A percentile compares a stretch with the other conserved stretches of the same genome.
Evolutionary conservation across 2,329 filamentous ascomycete species (phyloP).

Genomic region (Canariomyces notabilis): DNA sequence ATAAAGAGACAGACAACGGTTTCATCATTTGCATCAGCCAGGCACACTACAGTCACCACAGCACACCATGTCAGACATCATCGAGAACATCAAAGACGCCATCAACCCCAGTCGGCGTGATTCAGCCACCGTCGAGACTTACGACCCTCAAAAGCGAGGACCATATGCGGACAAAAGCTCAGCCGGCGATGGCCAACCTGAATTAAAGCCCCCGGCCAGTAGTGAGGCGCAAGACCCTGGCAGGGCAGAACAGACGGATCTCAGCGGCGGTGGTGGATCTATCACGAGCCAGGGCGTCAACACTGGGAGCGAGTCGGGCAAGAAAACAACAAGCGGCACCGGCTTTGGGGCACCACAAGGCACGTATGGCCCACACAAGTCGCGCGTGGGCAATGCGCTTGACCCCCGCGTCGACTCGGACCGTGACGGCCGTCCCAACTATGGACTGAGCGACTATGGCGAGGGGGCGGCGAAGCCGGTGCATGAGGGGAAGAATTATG

Average conservation of each 20-base stretch:
- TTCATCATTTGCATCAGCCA: too few species aligned
- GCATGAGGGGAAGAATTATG: slow-evolving; percentile 11
- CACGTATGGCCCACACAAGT: slow-evolving; percentile 14
- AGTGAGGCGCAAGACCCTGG: slow-evolving; percentile 5
- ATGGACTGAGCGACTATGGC: slow-evolving; percentile 5
- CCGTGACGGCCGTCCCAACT: slow-evolving; percentile 2
- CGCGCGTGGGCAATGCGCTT: slow-evolving; percentile 12
- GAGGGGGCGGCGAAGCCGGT: slow-evolving; percentile 9
- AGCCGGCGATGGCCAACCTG: neutral
- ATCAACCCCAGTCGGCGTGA: slow-evolving; percentile 22
- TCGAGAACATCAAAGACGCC: slow-evolving; percentile 22
- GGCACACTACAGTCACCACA: neutral
- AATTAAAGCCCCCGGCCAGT: neutral
- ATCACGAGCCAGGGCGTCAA: neutral
- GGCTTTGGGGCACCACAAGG: slow-evolving; percentile 10
- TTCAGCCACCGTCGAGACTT: slow-evolving; percentile 18
- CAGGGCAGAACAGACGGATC: slow-evolving; percentile 7
- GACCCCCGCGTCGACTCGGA: slow-evolving; percentile 11
- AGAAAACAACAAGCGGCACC: slow-evolving; percentile 3
- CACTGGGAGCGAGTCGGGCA: neutral
- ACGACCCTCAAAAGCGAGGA: slow-evolving; percentile 20
- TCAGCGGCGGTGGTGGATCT: slow-evolving; percentile 2
- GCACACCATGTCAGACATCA: slow-evolving; percentile 22
- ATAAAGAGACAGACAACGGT: too few species aligned
- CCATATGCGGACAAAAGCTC: slow-evolving; percentile 18